phyloP scores from a whole-genome alignment of 2,329 filamentous ascomycete genomes.

The Didymella segeticola region DNA sequence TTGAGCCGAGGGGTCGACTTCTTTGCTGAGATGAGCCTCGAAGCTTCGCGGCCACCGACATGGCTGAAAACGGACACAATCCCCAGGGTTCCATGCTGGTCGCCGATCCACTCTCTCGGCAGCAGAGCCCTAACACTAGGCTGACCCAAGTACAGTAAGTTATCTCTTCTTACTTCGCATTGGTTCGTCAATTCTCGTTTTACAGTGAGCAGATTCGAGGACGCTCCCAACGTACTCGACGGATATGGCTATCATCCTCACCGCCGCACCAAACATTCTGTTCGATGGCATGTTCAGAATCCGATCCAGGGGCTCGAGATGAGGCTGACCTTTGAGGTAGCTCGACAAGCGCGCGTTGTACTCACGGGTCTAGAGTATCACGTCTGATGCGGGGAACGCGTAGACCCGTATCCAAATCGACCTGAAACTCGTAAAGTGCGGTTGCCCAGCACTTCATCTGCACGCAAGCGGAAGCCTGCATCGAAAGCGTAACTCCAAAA shows the following conservation, averaged over 20 bases:
- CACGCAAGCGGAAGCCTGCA: not conserved
- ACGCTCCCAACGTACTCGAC: too few relatives aligned
- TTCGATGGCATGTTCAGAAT: too few relatives aligned
- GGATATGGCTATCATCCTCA: too few relatives aligned
- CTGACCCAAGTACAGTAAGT: too few relatives aligned
- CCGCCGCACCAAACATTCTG: too few relatives aligned
- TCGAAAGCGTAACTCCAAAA: not conserved
- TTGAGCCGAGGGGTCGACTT: not conserved
- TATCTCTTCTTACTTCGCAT: too few relatives aligned
- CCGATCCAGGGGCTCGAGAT: too few relatives aligned
- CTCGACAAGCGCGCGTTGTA: not conserved
- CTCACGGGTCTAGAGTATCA: not conserved
- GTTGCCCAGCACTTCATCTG: not conserved
- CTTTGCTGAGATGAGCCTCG: not conserved
- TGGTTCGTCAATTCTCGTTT: too few relatives aligned
- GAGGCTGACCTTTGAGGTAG: not conserved
- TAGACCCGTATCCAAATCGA: not conserved
- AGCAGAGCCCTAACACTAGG: too few relatives aligned
- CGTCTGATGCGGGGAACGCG: not conserved
- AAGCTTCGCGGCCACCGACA: not conserved
- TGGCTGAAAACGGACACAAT: not conserved
- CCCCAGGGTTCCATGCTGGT: not conserved
- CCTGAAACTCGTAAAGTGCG: not conserved
- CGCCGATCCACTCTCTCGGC: not conserved
- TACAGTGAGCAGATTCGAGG: too few relatives aligned